Percentiles rank a stretch among this genome's conserved stretches.
Conservation (phyloP, 106 monocot species). For the Dioscorea alata region DNA sequence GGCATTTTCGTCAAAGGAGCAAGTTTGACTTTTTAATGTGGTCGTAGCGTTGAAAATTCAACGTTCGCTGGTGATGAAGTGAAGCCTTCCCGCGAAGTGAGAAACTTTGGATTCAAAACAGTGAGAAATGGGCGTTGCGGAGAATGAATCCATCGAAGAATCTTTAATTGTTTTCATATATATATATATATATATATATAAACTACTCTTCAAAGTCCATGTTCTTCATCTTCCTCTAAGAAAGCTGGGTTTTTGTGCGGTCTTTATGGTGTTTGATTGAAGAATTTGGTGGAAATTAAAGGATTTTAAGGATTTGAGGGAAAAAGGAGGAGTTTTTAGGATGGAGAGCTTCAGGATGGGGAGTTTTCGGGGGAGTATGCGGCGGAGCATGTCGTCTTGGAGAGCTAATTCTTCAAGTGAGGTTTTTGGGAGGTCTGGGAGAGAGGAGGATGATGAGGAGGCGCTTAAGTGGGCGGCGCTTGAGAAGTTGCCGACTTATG, state of each 20-base stretch:
- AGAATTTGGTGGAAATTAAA: neutral
- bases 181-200: no score
- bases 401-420: conserved; percentile 2
- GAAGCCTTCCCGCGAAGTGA: no score
- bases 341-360: neutral
- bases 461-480: conserved; percentile 31
- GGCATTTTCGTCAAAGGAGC: no score
- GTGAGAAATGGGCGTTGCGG: no score
- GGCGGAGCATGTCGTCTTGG: conserved; percentile 15
- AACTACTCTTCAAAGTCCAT: no score
- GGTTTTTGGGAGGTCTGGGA: conserved; percentile 12
- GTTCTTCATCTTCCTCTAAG: no score
- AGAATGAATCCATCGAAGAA: no score
- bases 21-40: no score
- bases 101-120: no score
- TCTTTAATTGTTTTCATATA: no score
- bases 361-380: conserved; percentile 15
- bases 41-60: no score
- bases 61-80: no score
- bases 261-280: neutral
- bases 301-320: neutral
- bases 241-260: neutral
- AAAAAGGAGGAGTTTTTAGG: neutral
- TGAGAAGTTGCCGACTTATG: conserved; percentile 29
- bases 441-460: conserved; percentile 30